These are phyloP conservation scores for Allium sativum DNA, from an alignment of 106 monocot species.

Conservation along the genomic window DNA sequence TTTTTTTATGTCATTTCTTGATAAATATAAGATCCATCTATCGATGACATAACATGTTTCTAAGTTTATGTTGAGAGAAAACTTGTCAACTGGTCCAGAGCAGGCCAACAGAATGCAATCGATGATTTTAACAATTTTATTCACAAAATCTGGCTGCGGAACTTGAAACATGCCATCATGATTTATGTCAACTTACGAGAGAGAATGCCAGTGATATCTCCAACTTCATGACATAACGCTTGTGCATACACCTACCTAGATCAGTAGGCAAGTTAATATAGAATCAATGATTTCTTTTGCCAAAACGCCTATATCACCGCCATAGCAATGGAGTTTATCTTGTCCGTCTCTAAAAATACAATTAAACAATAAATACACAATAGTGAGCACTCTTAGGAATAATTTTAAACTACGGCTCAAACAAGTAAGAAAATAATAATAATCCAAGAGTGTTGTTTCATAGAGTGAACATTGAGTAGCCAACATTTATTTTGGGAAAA, in stretches of 20 bases:
- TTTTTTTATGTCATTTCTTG: slow-evolving; percentile 12
- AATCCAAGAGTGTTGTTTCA: no score
- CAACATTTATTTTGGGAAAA: no score
- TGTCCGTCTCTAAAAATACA: no score
- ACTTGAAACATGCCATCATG: neutral
- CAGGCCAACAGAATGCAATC: slow-evolving; percentile 5
- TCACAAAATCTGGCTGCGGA: neutral
- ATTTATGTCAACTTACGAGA: slow-evolving; percentile 4
- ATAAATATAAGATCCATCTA: slow-evolving; percentile 5
- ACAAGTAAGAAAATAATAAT: no score
- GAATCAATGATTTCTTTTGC: neutral
- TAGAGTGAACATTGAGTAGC: no score
- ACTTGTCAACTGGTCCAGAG: slow-evolving; percentile 3
- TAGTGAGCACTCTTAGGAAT: no score
- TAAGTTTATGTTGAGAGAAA: neutral
- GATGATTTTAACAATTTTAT: neutral
- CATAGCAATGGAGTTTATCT: neutral
- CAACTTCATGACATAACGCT: neutral
- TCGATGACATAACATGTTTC: neutral
- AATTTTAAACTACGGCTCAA: no score
- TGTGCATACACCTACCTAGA: neutral
- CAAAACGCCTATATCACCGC: neutral
- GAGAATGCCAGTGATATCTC: neutral
- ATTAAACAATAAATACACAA: no score
- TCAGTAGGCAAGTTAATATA: neutral